phyloP scores from a whole-genome alignment of 106 monocot species.

The Phalaenopsis equestris region DNA sequence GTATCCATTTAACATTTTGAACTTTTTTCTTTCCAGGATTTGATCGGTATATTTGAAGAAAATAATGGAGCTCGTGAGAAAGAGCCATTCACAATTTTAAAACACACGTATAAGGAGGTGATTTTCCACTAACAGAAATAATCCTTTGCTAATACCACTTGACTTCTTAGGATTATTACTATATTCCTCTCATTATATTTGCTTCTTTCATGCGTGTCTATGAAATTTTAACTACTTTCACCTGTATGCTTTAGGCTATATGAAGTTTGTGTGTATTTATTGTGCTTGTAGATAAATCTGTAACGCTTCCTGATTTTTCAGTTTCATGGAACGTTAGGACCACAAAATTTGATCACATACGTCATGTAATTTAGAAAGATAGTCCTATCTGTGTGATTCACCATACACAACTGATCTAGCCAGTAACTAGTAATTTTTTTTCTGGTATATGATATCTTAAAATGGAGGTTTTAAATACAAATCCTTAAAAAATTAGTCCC shows the following conservation, averaged over 20 bases:
- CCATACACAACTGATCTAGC: neutral
- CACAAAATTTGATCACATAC: neutral
- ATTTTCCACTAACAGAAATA: neutral
- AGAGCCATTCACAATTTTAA: constrained; percentile 62
- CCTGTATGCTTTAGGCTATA: neutral
- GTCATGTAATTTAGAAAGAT: neutral
- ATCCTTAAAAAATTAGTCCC: neutral
- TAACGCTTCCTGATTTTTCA: neutral
- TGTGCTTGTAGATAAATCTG: neutral
- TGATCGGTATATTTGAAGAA: constrained; percentile 44
- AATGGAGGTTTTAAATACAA: neutral
- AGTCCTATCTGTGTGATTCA: neutral
- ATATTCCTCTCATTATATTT: neutral
- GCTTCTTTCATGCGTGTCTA: neutral
- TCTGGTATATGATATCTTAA: neutral
- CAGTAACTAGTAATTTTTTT: neutral
- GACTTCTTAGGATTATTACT: neutral
- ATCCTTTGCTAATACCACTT: neutral
- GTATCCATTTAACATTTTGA: neutral
- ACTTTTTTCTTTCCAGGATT: constrained; percentile 38
- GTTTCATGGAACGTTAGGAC: neutral
- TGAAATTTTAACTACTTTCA: neutral
- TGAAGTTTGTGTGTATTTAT: neutral
- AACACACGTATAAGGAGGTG: constrained; percentile 33
- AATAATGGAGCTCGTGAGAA: constrained; percentile 42